phyloP scores from a whole-genome alignment of 2,329 filamentous ascomycete genomes.

The Pseudofabraea citricarpa region DNA sequence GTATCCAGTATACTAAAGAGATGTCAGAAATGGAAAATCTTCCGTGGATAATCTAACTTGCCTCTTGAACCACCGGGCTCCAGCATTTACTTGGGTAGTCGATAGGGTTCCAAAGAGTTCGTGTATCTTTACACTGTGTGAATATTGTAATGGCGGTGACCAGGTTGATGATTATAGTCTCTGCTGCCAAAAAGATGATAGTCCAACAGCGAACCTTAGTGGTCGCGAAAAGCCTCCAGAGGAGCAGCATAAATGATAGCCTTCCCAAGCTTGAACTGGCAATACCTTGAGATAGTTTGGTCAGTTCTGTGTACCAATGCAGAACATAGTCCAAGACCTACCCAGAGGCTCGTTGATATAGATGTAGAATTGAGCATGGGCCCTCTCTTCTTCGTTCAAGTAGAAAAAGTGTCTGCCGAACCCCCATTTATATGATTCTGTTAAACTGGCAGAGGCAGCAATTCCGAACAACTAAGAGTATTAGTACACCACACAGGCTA shows the following conservation, averaged over 20 bases:
- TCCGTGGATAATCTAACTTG: too few species aligned
- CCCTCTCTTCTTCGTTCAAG: background rate
- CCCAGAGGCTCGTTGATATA: background rate
- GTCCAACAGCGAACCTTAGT: background rate
- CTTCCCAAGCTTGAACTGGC: background rate
- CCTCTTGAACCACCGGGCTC: background rate
- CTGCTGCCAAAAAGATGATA: constrained; percentile 1
- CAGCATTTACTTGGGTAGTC: constrained; percentile 2
- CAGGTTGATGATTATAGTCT: constrained; percentile 3
- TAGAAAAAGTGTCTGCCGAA: constrained; percentile 7
- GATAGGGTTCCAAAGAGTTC: constrained; percentile 2
- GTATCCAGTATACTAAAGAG: background rate
- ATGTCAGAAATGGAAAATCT: too few species aligned
- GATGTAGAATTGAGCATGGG: background rate
- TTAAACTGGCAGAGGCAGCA: background rate
- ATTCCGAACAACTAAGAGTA: background rate
- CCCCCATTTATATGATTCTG: constrained; percentile 1
- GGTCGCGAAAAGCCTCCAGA: constrained; percentile 3
- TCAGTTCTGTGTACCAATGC: background rate
- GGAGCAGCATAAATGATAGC: constrained; percentile 1
- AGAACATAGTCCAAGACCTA: background rate
- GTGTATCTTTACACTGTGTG: constrained; percentile 1
- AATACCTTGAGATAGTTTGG: background rate
- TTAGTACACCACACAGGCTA: background rate
- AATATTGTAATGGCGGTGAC: constrained; percentile 2